These are phyloP conservation scores for Rhinocladiella similis DNA, from an alignment of 2,329 filamentous ascomycete genomes.

Conservation along the genomic window DNA sequence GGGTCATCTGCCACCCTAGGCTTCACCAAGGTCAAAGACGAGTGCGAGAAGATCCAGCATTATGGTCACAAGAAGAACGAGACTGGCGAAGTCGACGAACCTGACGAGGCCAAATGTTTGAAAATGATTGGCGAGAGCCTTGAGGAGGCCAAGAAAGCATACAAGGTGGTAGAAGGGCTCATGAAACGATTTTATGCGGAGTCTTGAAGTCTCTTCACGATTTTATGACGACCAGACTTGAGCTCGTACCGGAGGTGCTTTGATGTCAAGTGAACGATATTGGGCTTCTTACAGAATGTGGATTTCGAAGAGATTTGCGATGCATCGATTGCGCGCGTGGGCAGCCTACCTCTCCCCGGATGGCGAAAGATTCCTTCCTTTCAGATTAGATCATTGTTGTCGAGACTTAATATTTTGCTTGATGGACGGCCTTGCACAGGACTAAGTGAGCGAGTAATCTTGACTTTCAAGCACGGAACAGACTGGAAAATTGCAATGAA, in stretches of 20 bases:
- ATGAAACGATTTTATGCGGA: constrained; percentile 71
- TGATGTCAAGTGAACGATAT: constrained; percentile 2
- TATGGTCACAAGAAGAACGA: constrained; percentile 81
- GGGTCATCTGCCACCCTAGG: constrained; percentile 94
- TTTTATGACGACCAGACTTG: no score
- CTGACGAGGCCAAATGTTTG: constrained; percentile 68
- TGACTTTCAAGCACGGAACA: background rate
- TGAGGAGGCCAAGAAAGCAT: constrained; percentile 72
- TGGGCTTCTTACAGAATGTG: constrained; percentile 1
- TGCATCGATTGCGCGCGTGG: constrained; percentile 2
- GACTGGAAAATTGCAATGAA: background rate
- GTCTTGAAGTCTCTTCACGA: background rate
- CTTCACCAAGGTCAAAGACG: constrained; percentile 84
- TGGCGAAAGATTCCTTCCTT: background rate
- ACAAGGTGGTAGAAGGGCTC: constrained; percentile 67
- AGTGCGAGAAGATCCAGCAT: constrained; percentile 95
- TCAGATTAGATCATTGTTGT: constrained; percentile 1
- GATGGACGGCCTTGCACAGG: background rate
- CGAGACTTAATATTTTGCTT: background rate
- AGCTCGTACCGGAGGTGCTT: constrained; percentile 3
- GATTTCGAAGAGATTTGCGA: background rate
- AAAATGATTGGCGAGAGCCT: constrained; percentile 70
- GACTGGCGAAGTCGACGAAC: constrained; percentile 66
- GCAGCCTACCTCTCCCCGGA: background rate
- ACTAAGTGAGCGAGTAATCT: background rate